Conservation (phyloP, 139 green algal genomes). For the Eudorina sp. region DNA sequence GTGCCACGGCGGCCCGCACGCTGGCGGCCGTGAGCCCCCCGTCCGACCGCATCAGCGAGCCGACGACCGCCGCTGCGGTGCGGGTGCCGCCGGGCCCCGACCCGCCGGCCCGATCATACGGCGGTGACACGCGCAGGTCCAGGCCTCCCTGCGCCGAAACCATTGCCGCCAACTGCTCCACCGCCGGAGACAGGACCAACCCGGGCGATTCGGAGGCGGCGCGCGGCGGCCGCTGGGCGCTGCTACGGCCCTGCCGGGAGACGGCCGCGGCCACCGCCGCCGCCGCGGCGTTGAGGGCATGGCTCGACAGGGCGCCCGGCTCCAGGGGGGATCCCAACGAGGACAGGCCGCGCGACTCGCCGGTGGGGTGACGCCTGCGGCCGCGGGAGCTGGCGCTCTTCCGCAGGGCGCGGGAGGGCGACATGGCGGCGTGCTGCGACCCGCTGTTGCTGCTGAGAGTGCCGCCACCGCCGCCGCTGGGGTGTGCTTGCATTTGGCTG, state of each 20-base stretch:
- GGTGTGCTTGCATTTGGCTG: slow-evolving; percentile 23
- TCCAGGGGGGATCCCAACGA: background rate
- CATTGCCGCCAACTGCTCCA: slow-evolving; percentile 33
- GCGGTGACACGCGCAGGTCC: background rate
- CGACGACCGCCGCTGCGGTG: background rate
- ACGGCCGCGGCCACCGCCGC: background rate
- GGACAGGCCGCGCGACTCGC: background rate
- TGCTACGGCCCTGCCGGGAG: background rate
- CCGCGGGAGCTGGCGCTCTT: slow-evolving; percentile 37
- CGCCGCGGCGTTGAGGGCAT: background rate
- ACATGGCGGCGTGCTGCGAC: background rate
- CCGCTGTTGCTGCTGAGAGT: too few species aligned
- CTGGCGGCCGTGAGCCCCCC: background rate
- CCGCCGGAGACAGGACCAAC: background rate
- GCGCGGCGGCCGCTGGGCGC: background rate
- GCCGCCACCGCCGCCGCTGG: too few species aligned
- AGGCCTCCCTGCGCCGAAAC: background rate
- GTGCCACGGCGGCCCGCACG: background rate
- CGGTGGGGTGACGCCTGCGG: background rate
- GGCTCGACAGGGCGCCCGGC: too few species aligned
- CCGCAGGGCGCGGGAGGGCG: background rate
- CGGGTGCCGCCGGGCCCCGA: background rate
- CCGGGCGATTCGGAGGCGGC: background rate
- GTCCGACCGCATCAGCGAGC: background rate
- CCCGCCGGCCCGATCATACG: background rate